Percentiles rank a stretch among this genome's conserved stretches.
Conservation (phyloP, 495 filamentous ascomycete species). For the Penicillium cataractarum region DNA sequence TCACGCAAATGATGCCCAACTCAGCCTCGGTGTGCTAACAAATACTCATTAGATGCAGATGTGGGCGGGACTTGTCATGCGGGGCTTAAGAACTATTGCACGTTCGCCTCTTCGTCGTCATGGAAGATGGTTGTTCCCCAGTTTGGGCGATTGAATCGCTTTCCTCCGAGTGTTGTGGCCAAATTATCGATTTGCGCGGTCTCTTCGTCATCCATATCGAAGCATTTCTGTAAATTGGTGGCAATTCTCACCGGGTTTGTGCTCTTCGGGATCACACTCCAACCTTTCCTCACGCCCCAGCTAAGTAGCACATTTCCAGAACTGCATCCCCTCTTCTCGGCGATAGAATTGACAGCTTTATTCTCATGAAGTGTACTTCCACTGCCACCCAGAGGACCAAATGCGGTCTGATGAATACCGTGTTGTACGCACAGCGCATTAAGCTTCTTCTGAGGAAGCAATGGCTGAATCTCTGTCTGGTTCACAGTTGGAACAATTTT, state of each 20-base stretch:
- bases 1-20: not conserved
- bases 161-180: conserved; percentile 28
- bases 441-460: conserved; percentile 60
- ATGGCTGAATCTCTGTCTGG: conserved; percentile 61
- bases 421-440: conserved; percentile 52
- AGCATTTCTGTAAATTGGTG: conserved; percentile 56
- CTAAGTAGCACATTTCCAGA: conserved; percentile 62
- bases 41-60: too few relatives aligned
- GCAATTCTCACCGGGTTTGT: conserved; percentile 50
- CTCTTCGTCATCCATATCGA: conserved; percentile 53
- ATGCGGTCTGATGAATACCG: conserved; percentile 64
- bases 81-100: conserved; percentile 8
- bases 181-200: conserved; percentile 51
- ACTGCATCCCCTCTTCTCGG: conserved; percentile 53
- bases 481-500: conserved; percentile 63
- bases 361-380: conserved; percentile 57
- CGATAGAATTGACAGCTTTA: conserved; percentile 55
- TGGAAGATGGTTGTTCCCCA: conserved; percentile 35
- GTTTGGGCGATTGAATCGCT: conserved; percentile 34
- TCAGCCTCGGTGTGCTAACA: not conserved
- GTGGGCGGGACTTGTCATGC: too few relatives aligned
- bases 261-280: conserved; percentile 65
- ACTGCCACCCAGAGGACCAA: conserved; percentile 62
- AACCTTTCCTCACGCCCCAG: conserved; percentile 62
- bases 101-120: conserved; percentile 26